Conservation (phyloP, 2,329 filamentous ascomycete genomes). For the Amylocarpus encephaloides region DNA sequence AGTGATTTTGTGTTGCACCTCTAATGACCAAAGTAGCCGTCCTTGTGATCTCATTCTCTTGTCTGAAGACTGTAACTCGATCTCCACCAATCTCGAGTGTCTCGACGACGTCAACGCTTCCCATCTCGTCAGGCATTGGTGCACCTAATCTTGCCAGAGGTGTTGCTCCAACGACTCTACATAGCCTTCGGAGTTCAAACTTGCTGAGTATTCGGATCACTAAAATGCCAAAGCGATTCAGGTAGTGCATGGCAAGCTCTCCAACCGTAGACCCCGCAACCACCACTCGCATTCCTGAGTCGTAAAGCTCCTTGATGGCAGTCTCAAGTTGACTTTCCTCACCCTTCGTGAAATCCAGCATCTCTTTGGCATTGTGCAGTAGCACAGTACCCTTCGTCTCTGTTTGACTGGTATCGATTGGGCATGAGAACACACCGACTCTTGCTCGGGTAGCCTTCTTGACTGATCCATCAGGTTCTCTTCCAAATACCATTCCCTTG, state of each 20-base stretch:
- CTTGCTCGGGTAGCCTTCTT: slow-evolving; percentile 92
- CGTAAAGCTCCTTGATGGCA: slow-evolving; percentile 89
- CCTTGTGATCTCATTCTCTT: slow-evolving; percentile 86
- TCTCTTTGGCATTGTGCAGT: slow-evolving; percentile 95
- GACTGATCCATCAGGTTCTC: slow-evolving; percentile 84
- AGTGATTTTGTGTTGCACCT: slow-evolving; percentile 94
- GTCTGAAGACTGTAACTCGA: slow-evolving; percentile 95
- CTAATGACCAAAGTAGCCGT: slow-evolving; percentile 92
- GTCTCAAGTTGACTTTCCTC: slow-evolving; percentile 90
- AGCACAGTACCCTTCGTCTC: slow-evolving; percentile 98
- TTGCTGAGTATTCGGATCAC: slow-evolving; percentile 97
- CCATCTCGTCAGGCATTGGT: slow-evolving; percentile 99
- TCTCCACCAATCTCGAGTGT: slow-evolving; percentile 97
- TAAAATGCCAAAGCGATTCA: slow-evolving; percentile 94
- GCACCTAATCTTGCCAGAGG: slow-evolving; percentile 93
- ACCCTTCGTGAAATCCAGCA: slow-evolving; percentile 96
- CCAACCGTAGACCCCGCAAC: slow-evolving; percentile 91
- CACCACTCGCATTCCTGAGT: slow-evolving; percentile 86
- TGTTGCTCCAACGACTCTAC: slow-evolving; percentile 92
- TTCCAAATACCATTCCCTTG: slow-evolving; percentile 96
- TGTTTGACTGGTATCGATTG: slow-evolving; percentile 91
- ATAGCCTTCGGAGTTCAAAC: slow-evolving; percentile 91
- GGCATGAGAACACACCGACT: slow-evolving; percentile 93
- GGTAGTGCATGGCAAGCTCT: slow-evolving; percentile 93
- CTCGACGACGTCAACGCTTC: slow-evolving; percentile 87